Evolutionary conservation across 805 yeast species (phyloP).

Genomic region (Candida incommunis): DNA sequence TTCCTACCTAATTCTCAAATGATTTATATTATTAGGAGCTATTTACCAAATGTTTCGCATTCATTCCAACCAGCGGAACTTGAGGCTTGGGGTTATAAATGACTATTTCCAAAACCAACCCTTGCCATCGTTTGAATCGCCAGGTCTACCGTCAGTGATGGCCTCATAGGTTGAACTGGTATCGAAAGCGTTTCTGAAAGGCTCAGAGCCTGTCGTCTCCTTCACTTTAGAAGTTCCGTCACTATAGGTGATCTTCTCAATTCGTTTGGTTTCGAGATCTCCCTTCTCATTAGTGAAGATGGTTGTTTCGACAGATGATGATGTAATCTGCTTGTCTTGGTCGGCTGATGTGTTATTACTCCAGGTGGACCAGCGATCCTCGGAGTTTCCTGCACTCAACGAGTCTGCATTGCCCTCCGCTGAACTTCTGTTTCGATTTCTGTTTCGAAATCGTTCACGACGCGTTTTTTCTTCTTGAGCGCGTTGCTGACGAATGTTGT

Average conservation of each 20-base stretch:
- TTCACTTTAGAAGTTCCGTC: slow-evolving; percentile 16
- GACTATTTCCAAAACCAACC: slow-evolving; percentile 21
- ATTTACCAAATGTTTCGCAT: no score
- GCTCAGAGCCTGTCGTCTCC: slow-evolving; percentile 14
- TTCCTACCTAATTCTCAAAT: no score
- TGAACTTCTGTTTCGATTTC: neutral
- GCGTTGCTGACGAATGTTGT: slow-evolving; percentile 8
- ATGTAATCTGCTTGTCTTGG: neutral
- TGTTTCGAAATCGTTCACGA: neutral
- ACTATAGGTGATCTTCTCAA: slow-evolving; percentile 19
- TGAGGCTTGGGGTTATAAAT: no score
- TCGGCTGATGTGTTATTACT: neutral
- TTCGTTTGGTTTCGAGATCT: slow-evolving; percentile 15
- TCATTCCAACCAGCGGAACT: no score
- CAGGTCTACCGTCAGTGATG: no score
- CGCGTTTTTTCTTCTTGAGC: neutral
- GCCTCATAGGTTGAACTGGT: no score
- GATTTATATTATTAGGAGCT: no score
- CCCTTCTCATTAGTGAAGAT: slow-evolving; percentile 19
- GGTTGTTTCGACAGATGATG: slow-evolving; percentile 9
- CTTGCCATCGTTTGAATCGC: slow-evolving; percentile 4
- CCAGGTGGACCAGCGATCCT: slow-evolving; percentile 2
- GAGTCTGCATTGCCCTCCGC: slow-evolving; percentile 1
- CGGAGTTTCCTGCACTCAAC: neutral
- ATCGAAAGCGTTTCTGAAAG: neutral